Evolutionary conservation across 2,329 filamentous ascomycete genomes (phyloP), one percentile per base, ranked within the genome.

Genomic region (Trichoderma asperellum): DNA sequence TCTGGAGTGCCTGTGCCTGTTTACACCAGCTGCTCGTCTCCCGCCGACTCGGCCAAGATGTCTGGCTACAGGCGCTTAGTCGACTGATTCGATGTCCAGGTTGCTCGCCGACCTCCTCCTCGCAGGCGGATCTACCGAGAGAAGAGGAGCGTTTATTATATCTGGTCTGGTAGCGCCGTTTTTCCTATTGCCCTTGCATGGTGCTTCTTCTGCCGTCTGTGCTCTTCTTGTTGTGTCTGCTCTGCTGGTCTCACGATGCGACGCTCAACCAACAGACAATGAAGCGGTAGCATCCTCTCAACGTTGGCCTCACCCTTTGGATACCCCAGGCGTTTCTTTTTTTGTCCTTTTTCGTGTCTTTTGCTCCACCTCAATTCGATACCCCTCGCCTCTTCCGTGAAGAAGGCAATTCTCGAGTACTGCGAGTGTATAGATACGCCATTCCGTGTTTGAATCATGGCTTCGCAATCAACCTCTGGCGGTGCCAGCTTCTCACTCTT

Each of bases 401-500:
- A 76, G 73, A 74, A 74, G 73, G 40, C 58, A n/a, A 16, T 32
- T 21, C 32, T 56, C 55, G 34, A 34, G 57, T 27, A n/a, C 34
- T 53, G 47, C 55, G 11, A 5, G 37, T 52, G 53, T 67, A 29
- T 29, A 67, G 10, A 58, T 59, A 67, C 55, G 49, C 55, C 32
- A 37, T 40, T n/a, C 56, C 16, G 34, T 56, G 56, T 56, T 67
- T 63, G 32, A 71, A 71, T 27, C 69, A 84, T 84, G 82, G 80
- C 82, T 37, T 75, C 80, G 61, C 74, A 76, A 61, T 74, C 75
- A 56, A 68, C 73, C n/a, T 75, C 77, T 68, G 80, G 79, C 68
- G 76, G 81, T 27, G 84, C 83, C 76, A 83, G 84, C 70, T 87
- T 88, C 77, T 88, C 86, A 70, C 82, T 88, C 70, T 88, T 88